Base-by-base conservation (phyloP, 1,139 yeast species). In the Hyphopichia fennica region DNA sequence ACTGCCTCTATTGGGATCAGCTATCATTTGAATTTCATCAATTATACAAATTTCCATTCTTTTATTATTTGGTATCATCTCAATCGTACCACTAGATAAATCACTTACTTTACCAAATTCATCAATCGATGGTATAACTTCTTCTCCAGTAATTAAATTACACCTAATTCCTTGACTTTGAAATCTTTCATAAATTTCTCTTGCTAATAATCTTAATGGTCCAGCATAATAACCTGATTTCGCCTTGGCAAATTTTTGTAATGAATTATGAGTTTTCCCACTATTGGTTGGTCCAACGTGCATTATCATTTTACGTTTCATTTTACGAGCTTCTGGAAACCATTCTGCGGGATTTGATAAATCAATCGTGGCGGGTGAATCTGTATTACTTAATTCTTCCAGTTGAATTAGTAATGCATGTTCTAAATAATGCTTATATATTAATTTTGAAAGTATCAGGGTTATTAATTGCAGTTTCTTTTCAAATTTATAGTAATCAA, bases 261-360 rank as follows among this genome's bases (percentile, higher is more conserved):
- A 67, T 0, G 98, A 96, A 39, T 80, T 77, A 57, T 87, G 87
- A 0, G 99, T 93, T 57, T 93, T 93, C n/a, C 99, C 99, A 52
- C 95, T 84, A 60, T 93, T 93, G 0, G 99, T 93, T 0, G 99
- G 99, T 0, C 99, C 99, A 16, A 93, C 89, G 60, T 93, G 99
- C 81, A 95, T 78, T 17, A 84, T 75, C 36, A 93, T 76, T 44
- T 85, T 84, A 34, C 99, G 72, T 49, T 81, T 83, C 70, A 90
- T 72, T 48, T 83, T 80, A 35, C 99, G 72, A 0, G 99, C 96
- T 39, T 75, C 81, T 0, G 99, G 96, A 54, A 75, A 93, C 95
- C 96, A 87, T 58, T 84, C 89, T 1, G 85, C 84, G 1, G 96
- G 96, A 50, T 83, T 79, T 2, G 81, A 70, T 18, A 84, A 71